A percentile compares a stretch with the other conserved stretches of the same genome.
These are phyloP conservation scores for Didymella segeticola DNA, from an alignment of 2,329 filamentous ascomycete species.

Conservation along the genomic window DNA sequence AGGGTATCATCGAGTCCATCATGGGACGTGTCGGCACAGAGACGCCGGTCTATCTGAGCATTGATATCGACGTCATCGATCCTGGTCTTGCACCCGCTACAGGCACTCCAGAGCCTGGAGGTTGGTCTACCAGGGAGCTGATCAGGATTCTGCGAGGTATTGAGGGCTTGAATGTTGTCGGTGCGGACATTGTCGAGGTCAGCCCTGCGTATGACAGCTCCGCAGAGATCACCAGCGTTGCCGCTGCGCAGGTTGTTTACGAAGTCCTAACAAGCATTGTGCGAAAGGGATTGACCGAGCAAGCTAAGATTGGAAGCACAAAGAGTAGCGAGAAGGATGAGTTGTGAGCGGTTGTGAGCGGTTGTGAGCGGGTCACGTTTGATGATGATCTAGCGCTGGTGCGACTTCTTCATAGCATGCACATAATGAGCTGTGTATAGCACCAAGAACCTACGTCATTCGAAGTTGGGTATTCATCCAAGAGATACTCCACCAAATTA, in stretches of 20 bases:
- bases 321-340: constrained; percentile 36
- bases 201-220: constrained; percentile 82
- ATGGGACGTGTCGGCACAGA: constrained; percentile 74
- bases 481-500: background rate
- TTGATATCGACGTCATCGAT: constrained; percentile 84
- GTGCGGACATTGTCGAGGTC: constrained; percentile 90
- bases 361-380: background rate
- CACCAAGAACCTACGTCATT: too few relatives aligned
- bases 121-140: constrained; percentile 88
- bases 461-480: background rate
- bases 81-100: constrained; percentile 77
- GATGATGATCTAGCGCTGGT: background rate
- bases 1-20: constrained; percentile 74
- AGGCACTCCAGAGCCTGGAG: constrained; percentile 87
- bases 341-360: constrained; percentile 29
- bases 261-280: constrained; percentile 83
- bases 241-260: constrained; percentile 82
- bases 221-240: constrained; percentile 81
- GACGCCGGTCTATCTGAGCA: constrained; percentile 79
- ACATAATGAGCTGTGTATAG: background rate
- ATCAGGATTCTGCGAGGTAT: constrained; percentile 83
- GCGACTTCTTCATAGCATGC: background rate
- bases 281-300: constrained; percentile 60
- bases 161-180: constrained; percentile 83
- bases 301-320: constrained; percentile 35